phyloP scores from a whole-genome alignment of 2,329 filamentous ascomycete species.

The Lasiodiplodia gonubiensis region DNA sequence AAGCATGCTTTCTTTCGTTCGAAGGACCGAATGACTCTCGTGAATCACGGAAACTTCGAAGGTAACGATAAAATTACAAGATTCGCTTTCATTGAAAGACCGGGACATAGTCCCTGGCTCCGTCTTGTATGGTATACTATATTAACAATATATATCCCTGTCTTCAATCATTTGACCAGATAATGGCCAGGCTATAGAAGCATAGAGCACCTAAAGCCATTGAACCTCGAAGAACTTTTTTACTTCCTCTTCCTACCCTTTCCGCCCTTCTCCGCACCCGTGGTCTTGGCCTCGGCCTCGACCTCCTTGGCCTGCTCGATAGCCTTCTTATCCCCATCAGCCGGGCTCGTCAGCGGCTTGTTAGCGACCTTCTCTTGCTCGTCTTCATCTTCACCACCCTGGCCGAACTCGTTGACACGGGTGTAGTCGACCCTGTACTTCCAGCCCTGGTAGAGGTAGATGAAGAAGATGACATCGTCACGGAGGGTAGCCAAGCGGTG shows the following conservation, averaged over 20 bases:
- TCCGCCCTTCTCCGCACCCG: slow-evolving; percentile 27
- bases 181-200: background rate
- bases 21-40: background rate
- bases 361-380: slow-evolving; percentile 58
- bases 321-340: slow-evolving; percentile 37
- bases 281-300: slow-evolving; percentile 30
- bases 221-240: background rate
- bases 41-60: background rate
- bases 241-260: slow-evolving; percentile 36
- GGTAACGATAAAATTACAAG: background rate
- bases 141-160: background rate
- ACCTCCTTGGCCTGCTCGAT: slow-evolving; percentile 29
- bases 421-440: slow-evolving; percentile 90
- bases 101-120: background rate
- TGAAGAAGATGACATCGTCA: slow-evolving; percentile 97
- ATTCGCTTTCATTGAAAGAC: background rate
- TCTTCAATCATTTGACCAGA: background rate
- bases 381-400: slow-evolving; percentile 83
- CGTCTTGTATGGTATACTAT: background rate
- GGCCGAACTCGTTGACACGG: slow-evolving; percentile 96
- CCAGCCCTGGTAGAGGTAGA: slow-evolving; percentile 94
- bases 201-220: background rate
- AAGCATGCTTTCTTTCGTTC: background rate
- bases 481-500: slow-evolving; percentile 90
- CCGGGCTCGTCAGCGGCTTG: slow-evolving; percentile 46